Evolutionary conservation across 306 rosid species (phyloP).

Genomic region (Dryas drummondii): DNA sequence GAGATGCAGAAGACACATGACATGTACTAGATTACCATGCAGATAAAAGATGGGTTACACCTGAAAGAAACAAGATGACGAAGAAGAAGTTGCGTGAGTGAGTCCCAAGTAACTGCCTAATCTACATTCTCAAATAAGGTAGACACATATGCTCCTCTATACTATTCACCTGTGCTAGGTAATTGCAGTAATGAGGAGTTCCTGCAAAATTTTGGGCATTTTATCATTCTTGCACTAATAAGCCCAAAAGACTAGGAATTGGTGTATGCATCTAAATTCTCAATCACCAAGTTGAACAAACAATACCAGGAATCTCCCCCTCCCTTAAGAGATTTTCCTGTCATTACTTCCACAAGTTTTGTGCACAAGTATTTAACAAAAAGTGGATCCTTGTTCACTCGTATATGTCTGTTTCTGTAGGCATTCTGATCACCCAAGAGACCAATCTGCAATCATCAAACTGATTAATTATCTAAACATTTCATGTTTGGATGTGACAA

Average conservation of each 20-base stretch:
- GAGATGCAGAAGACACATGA: neutral
- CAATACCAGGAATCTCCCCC: constrained; percentile 30
- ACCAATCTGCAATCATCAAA: constrained; percentile 33
- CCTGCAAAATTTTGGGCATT: constrained; percentile 30
- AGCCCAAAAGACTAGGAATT: neutral
- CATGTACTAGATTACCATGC: neutral
- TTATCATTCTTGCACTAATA: neutral
- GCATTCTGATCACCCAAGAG: constrained; percentile 12
- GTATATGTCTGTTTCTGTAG: neutral
- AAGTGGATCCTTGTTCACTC: neutral
- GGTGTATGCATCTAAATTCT: neutral
- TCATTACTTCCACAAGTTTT: neutral
- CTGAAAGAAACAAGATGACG: neutral
- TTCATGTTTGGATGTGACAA: constrained; percentile 6
- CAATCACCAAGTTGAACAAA: constrained; percentile 30
- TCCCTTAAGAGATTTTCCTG: constrained; percentile 22
- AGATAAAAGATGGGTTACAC: neutral
- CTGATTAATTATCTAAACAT: neutral
- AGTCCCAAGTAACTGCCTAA: neutral
- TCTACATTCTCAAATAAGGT: neutral
- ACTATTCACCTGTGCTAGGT: constrained; percentile 20
- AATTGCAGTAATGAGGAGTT: constrained; percentile 4
- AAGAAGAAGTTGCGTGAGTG: neutral
- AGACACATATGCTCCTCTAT: constrained; percentile 8
- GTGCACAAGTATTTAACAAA: neutral